Evolutionary conservation across 2,329 filamentous ascomycete genomes (phyloP).

Genomic region (Penicillium sp.): DNA sequence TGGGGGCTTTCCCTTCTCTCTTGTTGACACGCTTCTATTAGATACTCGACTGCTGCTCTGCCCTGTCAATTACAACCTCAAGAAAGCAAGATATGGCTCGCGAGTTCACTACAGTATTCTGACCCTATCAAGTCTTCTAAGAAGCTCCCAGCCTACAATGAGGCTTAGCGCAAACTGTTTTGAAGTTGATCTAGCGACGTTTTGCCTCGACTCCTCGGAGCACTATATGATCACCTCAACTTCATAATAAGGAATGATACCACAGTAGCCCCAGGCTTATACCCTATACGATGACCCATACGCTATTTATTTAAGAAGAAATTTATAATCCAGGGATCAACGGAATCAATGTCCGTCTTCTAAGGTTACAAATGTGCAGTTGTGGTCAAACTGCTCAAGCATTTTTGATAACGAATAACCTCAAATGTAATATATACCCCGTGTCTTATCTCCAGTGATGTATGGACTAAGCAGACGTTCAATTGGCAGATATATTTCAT

Average conservation of each 20-base stretch:
- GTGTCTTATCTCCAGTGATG: too few relatives aligned
- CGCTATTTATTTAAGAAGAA: too few relatives aligned
- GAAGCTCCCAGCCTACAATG: not conserved
- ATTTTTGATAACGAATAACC: too few relatives aligned
- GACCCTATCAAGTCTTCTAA: not conserved
- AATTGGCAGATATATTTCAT: not conserved
- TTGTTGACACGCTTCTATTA: not conserved
- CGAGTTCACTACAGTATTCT: not conserved
- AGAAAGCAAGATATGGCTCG: not conserved
- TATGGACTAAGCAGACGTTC: not conserved
- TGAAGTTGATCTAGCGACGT: not conserved
- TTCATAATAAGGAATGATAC: too few relatives aligned
- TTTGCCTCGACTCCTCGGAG: not conserved
- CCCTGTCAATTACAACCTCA: not conserved
- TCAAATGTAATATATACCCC: too few relatives aligned
- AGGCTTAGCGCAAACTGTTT: not conserved
- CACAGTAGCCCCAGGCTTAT: too few relatives aligned
- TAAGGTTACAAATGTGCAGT: too few relatives aligned
- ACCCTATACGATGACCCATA: too few relatives aligned
- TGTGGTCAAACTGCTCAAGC: too few relatives aligned
- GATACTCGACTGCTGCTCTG: not conserved
- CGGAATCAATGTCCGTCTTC: too few relatives aligned
- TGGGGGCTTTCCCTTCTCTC: not conserved
- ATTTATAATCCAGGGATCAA: too few relatives aligned
- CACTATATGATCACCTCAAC: not conserved